phyloP scores from a whole-genome alignment of 208 protist genomes.

The Leishmania lainsoni region DNA sequence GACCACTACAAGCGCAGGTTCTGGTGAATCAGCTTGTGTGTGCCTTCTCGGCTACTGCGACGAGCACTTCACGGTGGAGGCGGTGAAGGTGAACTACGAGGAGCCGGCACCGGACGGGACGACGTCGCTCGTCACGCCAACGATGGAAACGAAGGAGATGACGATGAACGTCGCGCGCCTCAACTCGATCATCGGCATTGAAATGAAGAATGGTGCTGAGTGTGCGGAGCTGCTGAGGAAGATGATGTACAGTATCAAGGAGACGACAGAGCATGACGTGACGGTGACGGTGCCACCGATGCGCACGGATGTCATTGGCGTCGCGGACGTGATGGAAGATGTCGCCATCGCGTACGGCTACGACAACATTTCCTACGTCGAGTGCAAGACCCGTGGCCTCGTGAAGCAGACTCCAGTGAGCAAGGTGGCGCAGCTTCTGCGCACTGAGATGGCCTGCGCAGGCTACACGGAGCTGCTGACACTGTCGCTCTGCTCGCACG shows the following conservation, averaged over 20 bases:
- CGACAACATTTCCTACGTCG: conserved; percentile 92
- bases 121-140: conserved; percentile 63
- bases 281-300: conserved; percentile 90
- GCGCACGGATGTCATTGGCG: conserved; percentile 96
- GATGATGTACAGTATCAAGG: conserved; percentile 91
- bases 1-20: conserved; percentile 97
- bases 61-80: conserved; percentile 89
- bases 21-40: conserved; percentile 97
- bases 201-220: conserved; percentile 66
- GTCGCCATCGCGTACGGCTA: conserved; percentile 98
- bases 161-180: conserved; percentile 67
- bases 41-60: conserved; percentile 96
- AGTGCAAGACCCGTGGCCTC: conserved; percentile 77
- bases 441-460: conserved; percentile 90
- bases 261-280: conserved; percentile 57
- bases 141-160: conserved; percentile 59
- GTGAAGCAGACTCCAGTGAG: conserved; percentile 93
- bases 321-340: conserved; percentile 98
- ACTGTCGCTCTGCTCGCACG: conserved; percentile 92
- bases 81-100: conserved; percentile 85
- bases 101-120: conserved; percentile 67
- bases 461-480: conserved; percentile 97
- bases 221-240: conserved; percentile 83
- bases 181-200: conserved; percentile 91
- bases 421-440: conserved; percentile 93